Conservation (phyloP, 2,329 filamentous ascomycete genomes). For the Hymenoscyphus fructigenus region DNA sequence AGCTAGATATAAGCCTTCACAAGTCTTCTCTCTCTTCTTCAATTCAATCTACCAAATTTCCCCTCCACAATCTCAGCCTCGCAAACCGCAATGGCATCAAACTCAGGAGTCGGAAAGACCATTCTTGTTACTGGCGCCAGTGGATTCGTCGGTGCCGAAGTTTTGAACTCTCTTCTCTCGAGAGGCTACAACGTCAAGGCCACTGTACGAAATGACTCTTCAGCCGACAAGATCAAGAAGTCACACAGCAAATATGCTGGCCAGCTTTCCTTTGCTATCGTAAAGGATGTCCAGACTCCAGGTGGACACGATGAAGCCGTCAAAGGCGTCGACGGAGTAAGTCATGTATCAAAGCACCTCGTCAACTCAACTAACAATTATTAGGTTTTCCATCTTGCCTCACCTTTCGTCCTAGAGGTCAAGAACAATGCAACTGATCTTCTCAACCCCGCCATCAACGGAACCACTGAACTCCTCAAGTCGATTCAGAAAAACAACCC, state of each 20-base stretch:
- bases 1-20: background rate
- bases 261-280: slow-evolving; percentile 47
- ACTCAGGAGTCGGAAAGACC: slow-evolving; percentile 23
- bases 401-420: slow-evolving; percentile 43
- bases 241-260: slow-evolving; percentile 39
- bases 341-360: slow-evolving; percentile 18
- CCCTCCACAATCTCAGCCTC: background rate
- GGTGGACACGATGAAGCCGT: slow-evolving; percentile 63
- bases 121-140: slow-evolving; percentile 40
- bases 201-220: slow-evolving; percentile 46
- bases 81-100: slow-evolving; percentile 12
- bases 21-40: background rate
- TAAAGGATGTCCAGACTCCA: slow-evolving; percentile 68
- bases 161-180: slow-evolving; percentile 46
- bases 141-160: slow-evolving; percentile 52
- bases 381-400: slow-evolving; percentile 65
- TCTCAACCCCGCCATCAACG: slow-evolving; percentile 53
- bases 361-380: slow-evolving; percentile 2
- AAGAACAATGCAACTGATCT: slow-evolving; percentile 40
- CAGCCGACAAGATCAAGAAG: slow-evolving; percentile 44
- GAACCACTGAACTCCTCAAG: slow-evolving; percentile 48
- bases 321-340: slow-evolving; percentile 63
- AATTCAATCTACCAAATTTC: background rate
- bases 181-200: slow-evolving; percentile 40
- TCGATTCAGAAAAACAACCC: slow-evolving; percentile 43